Evolutionary conservation across 257 asterid species (phyloP), one percentile per base, ranked within the genome.

Genomic region (Primulina huaijiensis): DNA sequence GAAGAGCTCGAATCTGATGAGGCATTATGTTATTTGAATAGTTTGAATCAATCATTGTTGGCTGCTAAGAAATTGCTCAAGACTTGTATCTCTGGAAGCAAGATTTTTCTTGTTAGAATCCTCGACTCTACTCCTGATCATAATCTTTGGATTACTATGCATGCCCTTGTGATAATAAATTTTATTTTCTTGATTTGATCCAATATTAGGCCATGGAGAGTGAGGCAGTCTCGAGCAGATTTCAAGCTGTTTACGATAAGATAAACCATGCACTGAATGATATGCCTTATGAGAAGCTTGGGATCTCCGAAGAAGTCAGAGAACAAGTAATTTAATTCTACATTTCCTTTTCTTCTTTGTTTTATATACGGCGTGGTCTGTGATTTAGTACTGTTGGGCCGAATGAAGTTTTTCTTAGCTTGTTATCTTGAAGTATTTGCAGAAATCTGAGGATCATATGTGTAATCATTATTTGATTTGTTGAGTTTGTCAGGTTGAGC

Each of bases 301-400:
- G 86, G 68, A 72, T 86, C 78, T 80, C 92, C 0, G 82, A 86
- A 75, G 92, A 86, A 78, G 92, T 84, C 59, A 84, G 70, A 79
- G 89, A 86, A 70, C 89, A 86, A 71, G 89, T 84, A 78, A 66
- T 37, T 19, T 21, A 4, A 21, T 9, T 50, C 57, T n/a, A 8
- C 30, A 27, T 27, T 27, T 27, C 30, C 3, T 27, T 27, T 27
- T 27, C 30, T 27, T 2, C 5, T 57, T 8, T 17, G 57, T 3
- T n/a, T 37, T 29, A 6, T 14, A 10, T 27, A 27, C 30, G 30
- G 30, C 3, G 30, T 27, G 30, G 30, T 27, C 30, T 27, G 4
- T 21, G 16, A 2, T 57, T 46, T 21, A 19, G 20, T 46, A 20
- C 20, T 16, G 16, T 25, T 6, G 0, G 11, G 40, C 27, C 35